Conservation (phyloP, 129 eudicot genomes). For the Oenanthe sinensis region DNA sequence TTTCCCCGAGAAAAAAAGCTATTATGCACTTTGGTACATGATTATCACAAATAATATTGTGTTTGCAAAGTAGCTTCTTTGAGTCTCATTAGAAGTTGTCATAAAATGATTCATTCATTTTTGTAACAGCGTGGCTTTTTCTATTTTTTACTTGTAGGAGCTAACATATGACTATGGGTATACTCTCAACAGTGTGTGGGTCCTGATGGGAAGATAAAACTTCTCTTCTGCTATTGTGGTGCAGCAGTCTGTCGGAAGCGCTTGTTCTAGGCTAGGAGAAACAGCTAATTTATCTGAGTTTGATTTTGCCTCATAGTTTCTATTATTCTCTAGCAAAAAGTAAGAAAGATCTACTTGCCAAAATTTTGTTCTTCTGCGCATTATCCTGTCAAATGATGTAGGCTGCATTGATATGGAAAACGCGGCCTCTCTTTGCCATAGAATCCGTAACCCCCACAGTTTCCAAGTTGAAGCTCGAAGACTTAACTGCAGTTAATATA, state of each 20-base stretch:
- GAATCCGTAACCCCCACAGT: background rate
- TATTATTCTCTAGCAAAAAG: background rate
- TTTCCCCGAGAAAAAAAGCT: background rate
- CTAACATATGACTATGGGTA: constrained; percentile 79
- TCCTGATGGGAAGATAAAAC: constrained; percentile 56
- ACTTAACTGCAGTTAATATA: background rate
- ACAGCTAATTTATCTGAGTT: background rate
- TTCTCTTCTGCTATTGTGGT: constrained; percentile 70
- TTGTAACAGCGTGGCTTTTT: background rate
- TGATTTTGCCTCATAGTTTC: background rate
- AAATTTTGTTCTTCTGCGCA: background rate
- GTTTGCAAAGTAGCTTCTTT: background rate
- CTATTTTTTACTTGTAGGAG: constrained; percentile 41
- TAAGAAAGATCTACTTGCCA: background rate
- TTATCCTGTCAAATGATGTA: background rate
- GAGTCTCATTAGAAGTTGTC: background rate
- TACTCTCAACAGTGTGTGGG: constrained; percentile 65
- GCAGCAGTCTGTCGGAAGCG: constrained; percentile 71
- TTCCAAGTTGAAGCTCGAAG: background rate
- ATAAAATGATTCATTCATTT: background rate
- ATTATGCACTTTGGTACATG: background rate
- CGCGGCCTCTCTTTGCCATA: background rate
- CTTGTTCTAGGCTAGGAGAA: constrained; percentile 29
- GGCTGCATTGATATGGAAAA: background rate
- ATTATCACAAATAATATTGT: background rate